Conservation (phyloP, 179 eudicot species). For the Silene coronaria region DNA sequence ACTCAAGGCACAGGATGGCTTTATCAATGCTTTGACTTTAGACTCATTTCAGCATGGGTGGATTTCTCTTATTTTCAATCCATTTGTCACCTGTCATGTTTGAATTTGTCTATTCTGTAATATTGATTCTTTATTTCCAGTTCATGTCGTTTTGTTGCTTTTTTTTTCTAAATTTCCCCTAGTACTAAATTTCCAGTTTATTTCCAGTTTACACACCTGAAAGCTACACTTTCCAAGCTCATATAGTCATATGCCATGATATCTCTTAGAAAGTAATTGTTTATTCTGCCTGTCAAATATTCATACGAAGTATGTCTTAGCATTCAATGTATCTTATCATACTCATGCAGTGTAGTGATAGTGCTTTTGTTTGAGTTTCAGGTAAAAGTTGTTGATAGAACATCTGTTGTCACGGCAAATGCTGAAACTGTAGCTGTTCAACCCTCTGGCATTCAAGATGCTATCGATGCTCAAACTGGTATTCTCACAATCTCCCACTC, state of each 20-base stretch:
- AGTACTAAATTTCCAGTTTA: background rate
- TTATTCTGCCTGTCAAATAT: background rate
- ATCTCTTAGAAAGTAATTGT: background rate
- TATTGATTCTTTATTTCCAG: background rate
- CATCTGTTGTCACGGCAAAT: conserved; percentile 69
- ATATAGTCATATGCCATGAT: background rate
- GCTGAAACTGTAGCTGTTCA: conserved; percentile 77
- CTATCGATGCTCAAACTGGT: conserved; percentile 74
- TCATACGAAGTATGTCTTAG: background rate
- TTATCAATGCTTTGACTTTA: background rate
- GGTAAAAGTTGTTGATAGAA: conserved; percentile 88
- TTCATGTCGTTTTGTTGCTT: background rate
- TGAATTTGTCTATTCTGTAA: background rate
- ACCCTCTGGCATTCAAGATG: conserved; percentile 83
- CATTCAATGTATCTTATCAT: background rate
- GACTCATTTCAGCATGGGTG: background rate
- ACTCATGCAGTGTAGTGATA: background rate
- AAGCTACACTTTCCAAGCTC: background rate
- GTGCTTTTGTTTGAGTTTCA: conserved; percentile 34
- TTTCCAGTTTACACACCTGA: background rate
- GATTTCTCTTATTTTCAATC: background rate
- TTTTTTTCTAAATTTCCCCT: background rate
- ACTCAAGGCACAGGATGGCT: no score
- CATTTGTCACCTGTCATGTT: background rate
- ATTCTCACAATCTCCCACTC: background rate